Evolutionary conservation across 2,329 filamentous ascomycete genomes (phyloP).

Genomic region (Venturia effusa): DNA sequence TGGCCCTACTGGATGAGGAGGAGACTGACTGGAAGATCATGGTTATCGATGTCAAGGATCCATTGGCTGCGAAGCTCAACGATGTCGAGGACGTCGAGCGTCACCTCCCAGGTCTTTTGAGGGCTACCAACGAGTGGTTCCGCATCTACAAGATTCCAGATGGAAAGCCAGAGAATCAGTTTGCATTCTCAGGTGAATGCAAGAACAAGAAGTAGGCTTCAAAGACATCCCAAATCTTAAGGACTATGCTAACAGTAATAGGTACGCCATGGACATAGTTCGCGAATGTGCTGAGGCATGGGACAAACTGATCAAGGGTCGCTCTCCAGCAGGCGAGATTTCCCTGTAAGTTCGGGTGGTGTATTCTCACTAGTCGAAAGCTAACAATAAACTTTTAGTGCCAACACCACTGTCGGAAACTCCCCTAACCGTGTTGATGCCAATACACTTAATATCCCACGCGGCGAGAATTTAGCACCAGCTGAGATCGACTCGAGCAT

Average conservation of each 20-base stretch:
- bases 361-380: background rate
- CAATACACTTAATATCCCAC: conserved; percentile 64
- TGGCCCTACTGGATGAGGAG: conserved; percentile 98
- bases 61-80: conserved; percentile 90
- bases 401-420: conserved; percentile 67
- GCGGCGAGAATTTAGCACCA: conserved; percentile 67
- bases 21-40: conserved; percentile 99
- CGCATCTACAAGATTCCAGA: conserved; percentile 99
- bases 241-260: conserved; percentile 22
- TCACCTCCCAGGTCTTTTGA: conserved; percentile 90
- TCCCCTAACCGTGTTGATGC: conserved; percentile 62
- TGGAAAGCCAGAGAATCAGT: conserved; percentile 99
- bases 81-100: conserved; percentile 98
- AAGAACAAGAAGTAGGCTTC: conserved; percentile 86
- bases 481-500: conserved; percentile 92
- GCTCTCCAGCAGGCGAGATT: conserved; percentile 66
- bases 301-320: conserved; percentile 91
- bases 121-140: conserved; percentile 99
- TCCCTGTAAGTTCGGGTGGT: conserved; percentile 55
- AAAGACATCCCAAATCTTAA: conserved; percentile 12
- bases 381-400: conserved; percentile 38
- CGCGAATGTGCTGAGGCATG: conserved; percentile 94
- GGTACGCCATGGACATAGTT: conserved; percentile 90
- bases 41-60: conserved; percentile 97
- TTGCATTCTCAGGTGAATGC: conserved; percentile 99